A percentile compares a stretch with the other conserved stretches of the same genome.
Conservation (phyloP, 352 stramenopile species). For the Globisporangium canariense region DNA sequence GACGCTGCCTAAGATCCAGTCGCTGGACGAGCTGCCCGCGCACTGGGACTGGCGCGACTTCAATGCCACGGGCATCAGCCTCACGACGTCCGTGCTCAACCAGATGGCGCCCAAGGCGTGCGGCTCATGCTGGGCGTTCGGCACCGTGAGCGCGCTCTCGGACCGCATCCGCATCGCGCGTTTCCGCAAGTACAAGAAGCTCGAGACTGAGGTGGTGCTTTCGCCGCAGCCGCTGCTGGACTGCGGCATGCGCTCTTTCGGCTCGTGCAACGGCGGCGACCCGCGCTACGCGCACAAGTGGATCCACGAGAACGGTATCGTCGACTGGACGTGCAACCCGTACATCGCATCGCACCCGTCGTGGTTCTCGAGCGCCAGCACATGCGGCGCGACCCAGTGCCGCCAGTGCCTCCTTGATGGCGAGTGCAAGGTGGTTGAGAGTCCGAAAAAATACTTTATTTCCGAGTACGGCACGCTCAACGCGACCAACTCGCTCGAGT, state of each 20-base stretch:
- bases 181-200: slow-evolving; percentile 53
- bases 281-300: slow-evolving; percentile 79
- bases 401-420: slow-evolving; percentile 59
- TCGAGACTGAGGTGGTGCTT: slow-evolving; percentile 58
- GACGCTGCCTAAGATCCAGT: slow-evolving; percentile 36
- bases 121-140: slow-evolving; percentile 79
- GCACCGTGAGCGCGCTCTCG: slow-evolving; percentile 64
- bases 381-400: slow-evolving; percentile 63
- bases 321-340: slow-evolving; percentile 77
- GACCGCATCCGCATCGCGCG: slow-evolving; percentile 72
- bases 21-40: slow-evolving; percentile 54
- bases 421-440: slow-evolving; percentile 51
- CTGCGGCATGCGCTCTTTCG: slow-evolving; percentile 79
- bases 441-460: slow-evolving; percentile 65
- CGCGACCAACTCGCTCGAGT: slow-evolving; percentile 55
- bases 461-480: slow-evolving; percentile 78
- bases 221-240: slow-evolving; percentile 70
- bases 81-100: slow-evolving; percentile 73
- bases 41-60: slow-evolving; percentile 82
- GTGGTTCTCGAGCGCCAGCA: slow-evolving; percentile 51
- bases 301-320: slow-evolving; percentile 82
- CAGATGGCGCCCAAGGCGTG: slow-evolving; percentile 78
- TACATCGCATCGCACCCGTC: slow-evolving; percentile 80
- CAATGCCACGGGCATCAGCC: slow-evolving; percentile 70
- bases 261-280: slow-evolving; percentile 75